Percentiles rank a stretch among this genome's conserved stretches.
These are phyloP conservation scores for Hypoxylon perforatum DNA, from an alignment of 495 filamentous ascomycete species.

Conservation along the genomic window DNA sequence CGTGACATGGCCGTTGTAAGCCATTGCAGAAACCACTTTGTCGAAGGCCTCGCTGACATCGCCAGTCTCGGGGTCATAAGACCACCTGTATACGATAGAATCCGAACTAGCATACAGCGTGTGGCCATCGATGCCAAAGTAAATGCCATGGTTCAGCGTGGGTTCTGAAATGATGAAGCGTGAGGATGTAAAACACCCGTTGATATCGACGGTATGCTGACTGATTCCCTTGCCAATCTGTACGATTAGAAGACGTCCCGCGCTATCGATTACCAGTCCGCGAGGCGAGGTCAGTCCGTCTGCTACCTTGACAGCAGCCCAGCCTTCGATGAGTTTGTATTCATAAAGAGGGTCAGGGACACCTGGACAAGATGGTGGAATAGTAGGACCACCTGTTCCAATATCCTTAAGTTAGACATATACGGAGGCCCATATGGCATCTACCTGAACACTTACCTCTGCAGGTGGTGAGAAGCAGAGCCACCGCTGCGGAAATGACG, in stretches of 20 bases:
- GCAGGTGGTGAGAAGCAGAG: slow-evolving; percentile 2
- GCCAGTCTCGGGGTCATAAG: slow-evolving; percentile 63
- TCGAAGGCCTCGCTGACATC: slow-evolving; percentile 54
- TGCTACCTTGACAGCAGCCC: slow-evolving; percentile 65
- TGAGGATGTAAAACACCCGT: slow-evolving; percentile 47
- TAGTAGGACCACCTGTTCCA: slow-evolving; percentile 5
- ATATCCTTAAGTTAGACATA: neutral
- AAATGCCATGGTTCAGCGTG: slow-evolving; percentile 70
- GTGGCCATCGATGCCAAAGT: slow-evolving; percentile 68
- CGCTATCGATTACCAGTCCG: slow-evolving; percentile 68
- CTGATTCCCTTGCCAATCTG: slow-evolving; percentile 65
- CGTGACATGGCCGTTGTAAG: slow-evolving; percentile 66
- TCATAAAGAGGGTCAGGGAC: slow-evolving; percentile 40
- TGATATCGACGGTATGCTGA: slow-evolving; percentile 60
- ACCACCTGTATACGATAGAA: slow-evolving; percentile 67
- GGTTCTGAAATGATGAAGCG: slow-evolving; percentile 12
- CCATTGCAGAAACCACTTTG: slow-evolving; percentile 69
- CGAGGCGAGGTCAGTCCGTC: slow-evolving; percentile 65
- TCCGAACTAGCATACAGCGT: slow-evolving; percentile 73
- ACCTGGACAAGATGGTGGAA: slow-evolving; percentile 43
- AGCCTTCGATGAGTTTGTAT: slow-evolving; percentile 68
- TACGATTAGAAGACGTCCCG: slow-evolving; percentile 71
- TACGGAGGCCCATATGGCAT: neutral
- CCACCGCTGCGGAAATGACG: neutral
- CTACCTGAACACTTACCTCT: slow-evolving; percentile 11